Percentiles rank a stretch among this genome's conserved stretches.
Conservation (phyloP, 768 basidiomycete species). For the Boletus sp. region DNA sequence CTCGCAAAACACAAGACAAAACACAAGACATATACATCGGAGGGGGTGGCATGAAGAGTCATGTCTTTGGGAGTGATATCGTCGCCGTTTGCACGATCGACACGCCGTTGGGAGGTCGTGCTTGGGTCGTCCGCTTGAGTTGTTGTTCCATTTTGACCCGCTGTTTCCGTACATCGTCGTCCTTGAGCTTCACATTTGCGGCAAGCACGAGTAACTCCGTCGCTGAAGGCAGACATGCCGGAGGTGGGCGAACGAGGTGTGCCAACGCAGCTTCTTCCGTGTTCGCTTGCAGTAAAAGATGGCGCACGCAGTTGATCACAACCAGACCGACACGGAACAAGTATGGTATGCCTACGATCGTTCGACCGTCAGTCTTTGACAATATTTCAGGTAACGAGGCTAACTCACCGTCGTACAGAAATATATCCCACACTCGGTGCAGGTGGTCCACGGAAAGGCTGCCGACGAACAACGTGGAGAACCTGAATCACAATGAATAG, state of each 20-base stretch:
- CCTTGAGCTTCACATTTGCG: slow-evolving; percentile 67
- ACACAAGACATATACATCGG: background rate
- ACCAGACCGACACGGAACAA: slow-evolving; percentile 73
- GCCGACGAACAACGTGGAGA: slow-evolving; percentile 67
- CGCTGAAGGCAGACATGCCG: slow-evolving; percentile 50
- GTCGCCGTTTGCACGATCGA: slow-evolving; percentile 24
- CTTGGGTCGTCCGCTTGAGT: slow-evolving; percentile 55
- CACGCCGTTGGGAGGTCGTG: slow-evolving; percentile 30
- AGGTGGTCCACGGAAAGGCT: slow-evolving; percentile 62
- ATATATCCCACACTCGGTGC: slow-evolving; percentile 79
- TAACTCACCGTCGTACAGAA: slow-evolving; percentile 69
- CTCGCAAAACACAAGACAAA: slow-evolving; percentile 3
- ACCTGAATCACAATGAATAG: slow-evolving; percentile 42
- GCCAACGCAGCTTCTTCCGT: slow-evolving; percentile 47
- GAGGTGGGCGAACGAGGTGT: slow-evolving; percentile 49
- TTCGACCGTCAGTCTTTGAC: slow-evolving; percentile 1
- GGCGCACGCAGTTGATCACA: slow-evolving; percentile 57
- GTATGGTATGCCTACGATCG: slow-evolving; percentile 60
- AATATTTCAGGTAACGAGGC: background rate
- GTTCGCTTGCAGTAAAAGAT: slow-evolving; percentile 50
- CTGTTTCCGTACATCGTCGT: slow-evolving; percentile 75
- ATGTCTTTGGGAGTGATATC: slow-evolving; percentile 30
- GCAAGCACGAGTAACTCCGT: slow-evolving; percentile 62
- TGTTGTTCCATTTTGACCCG: slow-evolving; percentile 74
- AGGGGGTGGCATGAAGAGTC: background rate